A percentile compares a stretch with the other conserved stretches of the same genome.
Evolutionary conservation across 1,139 yeast species (phyloP).

Genomic region (Kurtzmaniella quercitrusa): DNA sequence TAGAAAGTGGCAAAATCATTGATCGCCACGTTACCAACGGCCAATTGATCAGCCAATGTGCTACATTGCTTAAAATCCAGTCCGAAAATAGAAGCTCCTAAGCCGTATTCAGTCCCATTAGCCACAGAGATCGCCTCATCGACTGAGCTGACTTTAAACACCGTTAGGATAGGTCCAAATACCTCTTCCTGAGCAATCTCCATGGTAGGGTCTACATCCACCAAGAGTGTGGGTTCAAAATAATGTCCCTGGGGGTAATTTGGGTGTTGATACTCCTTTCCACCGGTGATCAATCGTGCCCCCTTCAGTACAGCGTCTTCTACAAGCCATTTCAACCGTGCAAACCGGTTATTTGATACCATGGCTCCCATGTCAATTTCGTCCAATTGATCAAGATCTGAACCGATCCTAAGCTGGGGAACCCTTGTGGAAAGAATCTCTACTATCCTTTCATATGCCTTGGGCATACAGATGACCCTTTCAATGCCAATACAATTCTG

Average conservation of each 20-base stretch:
- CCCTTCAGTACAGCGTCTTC: constrained; percentile 74
- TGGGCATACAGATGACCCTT: constrained; percentile 75
- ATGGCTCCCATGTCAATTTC: constrained; percentile 96
- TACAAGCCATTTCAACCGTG: constrained; percentile 58
- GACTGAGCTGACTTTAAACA: constrained; percentile 64
- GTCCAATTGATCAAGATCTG: constrained; percentile 84
- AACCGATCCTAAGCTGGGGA: constrained; percentile 66
- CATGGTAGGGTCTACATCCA: constrained; percentile 77
- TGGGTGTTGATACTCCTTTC: constrained; percentile 75
- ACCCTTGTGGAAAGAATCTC: constrained; percentile 55
- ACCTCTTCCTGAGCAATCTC: constrained; percentile 83
- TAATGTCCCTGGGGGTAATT: constrained; percentile 94
- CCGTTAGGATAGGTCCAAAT: constrained; percentile 83
- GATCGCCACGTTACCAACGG: constrained; percentile 89
- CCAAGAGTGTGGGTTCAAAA: constrained; percentile 81
- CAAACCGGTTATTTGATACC: constrained; percentile 75
- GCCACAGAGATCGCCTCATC: constrained; percentile 76
- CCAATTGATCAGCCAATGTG: constrained; percentile 56
- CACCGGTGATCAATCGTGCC: constrained; percentile 79
- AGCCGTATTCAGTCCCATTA: constrained; percentile 83
- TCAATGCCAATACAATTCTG: constrained; percentile 98
- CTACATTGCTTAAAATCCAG: constrained; percentile 51
- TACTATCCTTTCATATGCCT: constrained; percentile 60
- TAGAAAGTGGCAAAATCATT: constrained; percentile 96
- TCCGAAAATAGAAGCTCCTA: constrained; percentile 90